A percentile compares a stretch with the other conserved stretches of the same genome.
Evolutionary conservation across 179 eudicot genomes (phyloP).

Genomic region (Vitellaria paradoxa): DNA sequence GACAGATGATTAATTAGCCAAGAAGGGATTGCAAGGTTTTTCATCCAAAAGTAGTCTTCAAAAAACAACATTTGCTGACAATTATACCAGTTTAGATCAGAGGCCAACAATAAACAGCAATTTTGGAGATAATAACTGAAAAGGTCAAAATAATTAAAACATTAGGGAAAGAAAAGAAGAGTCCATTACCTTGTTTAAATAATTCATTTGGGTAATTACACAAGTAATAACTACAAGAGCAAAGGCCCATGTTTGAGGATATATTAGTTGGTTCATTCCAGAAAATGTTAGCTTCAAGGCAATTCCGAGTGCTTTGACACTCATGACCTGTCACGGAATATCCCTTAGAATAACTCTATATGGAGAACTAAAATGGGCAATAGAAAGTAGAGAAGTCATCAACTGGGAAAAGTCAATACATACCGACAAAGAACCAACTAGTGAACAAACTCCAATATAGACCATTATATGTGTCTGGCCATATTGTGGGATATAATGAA

Average conservation of each 20-base stretch:
- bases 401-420: constrained; percentile 14
- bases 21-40: not conserved
- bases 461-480: constrained; percentile 81
- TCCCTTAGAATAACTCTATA: not conserved
- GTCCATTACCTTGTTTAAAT: constrained; percentile 67
- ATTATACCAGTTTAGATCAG: not conserved
- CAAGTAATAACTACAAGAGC: constrained; percentile 57
- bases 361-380: not conserved
- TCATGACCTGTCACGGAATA: constrained; percentile 65
- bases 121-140: not conserved
- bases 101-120: not conserved
- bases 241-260: constrained; percentile 79
- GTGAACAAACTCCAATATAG: constrained; percentile 81
- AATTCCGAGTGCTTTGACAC: constrained; percentile 84
- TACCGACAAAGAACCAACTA: constrained; percentile 83
- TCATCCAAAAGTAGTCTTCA: not conserved
- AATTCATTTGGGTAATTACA: constrained; percentile 76
- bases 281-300: constrained; percentile 78
- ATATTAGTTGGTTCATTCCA: constrained; percentile 69
- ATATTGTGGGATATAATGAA: constrained; percentile 61
- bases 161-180: not conserved
- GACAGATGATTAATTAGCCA: not conserved
- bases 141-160: not conserved
- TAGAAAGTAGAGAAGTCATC: not conserved
- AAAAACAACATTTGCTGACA: not conserved